Conservation (phyloP, 441 rosid species). For the Breynia disticha region DNA sequence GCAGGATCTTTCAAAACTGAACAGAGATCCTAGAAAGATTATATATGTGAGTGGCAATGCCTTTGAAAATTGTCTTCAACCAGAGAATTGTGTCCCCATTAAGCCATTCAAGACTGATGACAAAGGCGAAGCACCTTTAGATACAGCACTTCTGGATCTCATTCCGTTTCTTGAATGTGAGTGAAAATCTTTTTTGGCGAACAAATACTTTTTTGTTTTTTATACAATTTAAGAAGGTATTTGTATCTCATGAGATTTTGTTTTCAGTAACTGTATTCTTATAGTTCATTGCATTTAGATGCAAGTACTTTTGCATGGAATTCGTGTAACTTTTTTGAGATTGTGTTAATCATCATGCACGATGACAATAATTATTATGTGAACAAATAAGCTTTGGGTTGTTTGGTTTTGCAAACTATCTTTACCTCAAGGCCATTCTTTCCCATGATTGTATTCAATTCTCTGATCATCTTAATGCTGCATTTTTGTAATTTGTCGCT, state of each 20-base stretch:
- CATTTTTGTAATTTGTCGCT: background rate
- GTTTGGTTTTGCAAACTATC: too few species aligned
- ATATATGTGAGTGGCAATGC: slow-evolving; percentile 77
- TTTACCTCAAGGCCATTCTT: too few species aligned
- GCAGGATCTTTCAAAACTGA: slow-evolving; percentile 93
- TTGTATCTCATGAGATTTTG: too few species aligned
- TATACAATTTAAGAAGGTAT: background rate
- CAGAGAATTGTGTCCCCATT: slow-evolving; percentile 70
- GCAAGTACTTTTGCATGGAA: too few species aligned
- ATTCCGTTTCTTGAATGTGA: slow-evolving; percentile 97
- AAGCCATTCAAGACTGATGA: slow-evolving; percentile 64
- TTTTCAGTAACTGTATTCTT: too few species aligned
- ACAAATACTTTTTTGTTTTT: background rate
- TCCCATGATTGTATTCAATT: too few species aligned
- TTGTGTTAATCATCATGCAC: too few species aligned
- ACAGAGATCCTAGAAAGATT: slow-evolving; percentile 72
- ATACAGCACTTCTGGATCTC: slow-evolving; percentile 83
- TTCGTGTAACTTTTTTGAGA: too few species aligned
- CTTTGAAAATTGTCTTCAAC: slow-evolving; percentile 72
- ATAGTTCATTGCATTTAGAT: too few species aligned
- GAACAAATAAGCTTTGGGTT: too few species aligned
- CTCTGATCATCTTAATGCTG: too few species aligned
- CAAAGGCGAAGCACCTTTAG: slow-evolving; percentile 27
- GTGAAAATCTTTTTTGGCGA: slow-evolving; percentile 13
- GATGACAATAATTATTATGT: too few species aligned